Conservation (phyloP, 2,329 filamentous ascomycete genomes). For the Fusarium beomiforme region DNA sequence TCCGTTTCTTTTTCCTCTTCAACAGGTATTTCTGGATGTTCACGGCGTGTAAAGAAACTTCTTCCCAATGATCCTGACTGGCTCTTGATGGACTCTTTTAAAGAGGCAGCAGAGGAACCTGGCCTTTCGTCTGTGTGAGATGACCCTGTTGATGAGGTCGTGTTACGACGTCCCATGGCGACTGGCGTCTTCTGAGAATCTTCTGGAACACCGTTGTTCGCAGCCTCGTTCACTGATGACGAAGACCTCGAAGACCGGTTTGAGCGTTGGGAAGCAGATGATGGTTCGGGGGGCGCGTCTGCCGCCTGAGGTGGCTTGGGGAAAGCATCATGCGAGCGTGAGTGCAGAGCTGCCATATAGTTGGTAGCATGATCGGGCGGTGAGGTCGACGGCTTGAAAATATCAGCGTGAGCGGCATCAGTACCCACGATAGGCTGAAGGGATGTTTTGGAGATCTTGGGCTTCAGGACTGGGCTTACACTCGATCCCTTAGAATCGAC, state of each 20-base stretch:
- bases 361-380: slow-evolving; percentile 69
- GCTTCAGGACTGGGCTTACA: slow-evolving; percentile 48
- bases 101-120: slow-evolving; percentile 47
- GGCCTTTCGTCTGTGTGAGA: slow-evolving; percentile 40
- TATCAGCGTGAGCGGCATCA: slow-evolving; percentile 73
- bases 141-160: slow-evolving; percentile 51
- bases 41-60: slow-evolving; percentile 53
- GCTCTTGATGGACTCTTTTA: slow-evolving; percentile 52
- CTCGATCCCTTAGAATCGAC: slow-evolving; percentile 57
- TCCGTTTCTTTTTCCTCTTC: slow-evolving; percentile 48
- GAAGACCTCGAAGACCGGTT: slow-evolving; percentile 65
- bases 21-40: slow-evolving; percentile 50
- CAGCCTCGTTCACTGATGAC: slow-evolving; percentile 55
- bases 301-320: slow-evolving; percentile 52
- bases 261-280: slow-evolving; percentile 51
- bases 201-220: slow-evolving; percentile 51
- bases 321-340: slow-evolving; percentile 65
- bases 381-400: slow-evolving; percentile 66
- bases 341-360: slow-evolving; percentile 75
- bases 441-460: slow-evolving; percentile 54
- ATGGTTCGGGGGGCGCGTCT: slow-evolving; percentile 49
- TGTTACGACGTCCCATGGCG: slow-evolving; percentile 48
- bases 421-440: slow-evolving; percentile 74
- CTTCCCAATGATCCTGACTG: slow-evolving; percentile 53
- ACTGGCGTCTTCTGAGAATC: slow-evolving; percentile 43